Conservation (phyloP, 768 basidiomycete species). For the Lenzites betulinus region DNA sequence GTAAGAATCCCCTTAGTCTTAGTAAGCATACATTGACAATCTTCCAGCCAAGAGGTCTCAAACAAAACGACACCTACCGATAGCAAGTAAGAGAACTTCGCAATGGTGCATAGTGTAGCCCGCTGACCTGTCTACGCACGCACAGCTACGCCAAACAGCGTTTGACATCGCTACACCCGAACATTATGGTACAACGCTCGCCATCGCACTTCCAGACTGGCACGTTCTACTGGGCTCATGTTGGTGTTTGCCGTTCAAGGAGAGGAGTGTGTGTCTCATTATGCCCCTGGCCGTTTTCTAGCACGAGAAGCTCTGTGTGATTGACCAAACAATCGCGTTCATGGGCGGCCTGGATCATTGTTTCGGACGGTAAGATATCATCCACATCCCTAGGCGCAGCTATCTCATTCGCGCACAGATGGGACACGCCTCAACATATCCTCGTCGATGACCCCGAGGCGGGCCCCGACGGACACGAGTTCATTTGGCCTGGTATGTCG, state of each 20-base stretch:
- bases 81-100: slow-evolving; percentile 64
- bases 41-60: slow-evolving; percentile 86
- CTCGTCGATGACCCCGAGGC: slow-evolving; percentile 81
- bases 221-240: slow-evolving; percentile 99
- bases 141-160: slow-evolving; percentile 84
- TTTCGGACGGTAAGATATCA: slow-evolving; percentile 66
- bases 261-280: not conserved
- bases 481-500: slow-evolving; percentile 81
- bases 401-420: slow-evolving; percentile 44
- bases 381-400: not conserved
- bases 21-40: not conserved
- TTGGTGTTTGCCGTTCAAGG: slow-evolving; percentile 39
- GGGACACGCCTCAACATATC: slow-evolving; percentile 96
- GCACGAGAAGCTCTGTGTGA: slow-evolving; percentile 98
- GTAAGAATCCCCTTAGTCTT: slow-evolving; percentile 44
- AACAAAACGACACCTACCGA: slow-evolving; percentile 93
- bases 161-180: slow-evolving; percentile 77
- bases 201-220: slow-evolving; percentile 98
- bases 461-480: slow-evolving; percentile 54
- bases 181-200: slow-evolving; percentile 95
- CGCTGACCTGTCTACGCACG: not conserved
- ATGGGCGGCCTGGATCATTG: slow-evolving; percentile 97
- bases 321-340: slow-evolving; percentile 96
- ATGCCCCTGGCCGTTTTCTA: slow-evolving; percentile 31
- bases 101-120: too few relatives aligned